Conservation (phyloP, 1,139 yeast species). For the Zygosaccharomyces sapae region DNA sequence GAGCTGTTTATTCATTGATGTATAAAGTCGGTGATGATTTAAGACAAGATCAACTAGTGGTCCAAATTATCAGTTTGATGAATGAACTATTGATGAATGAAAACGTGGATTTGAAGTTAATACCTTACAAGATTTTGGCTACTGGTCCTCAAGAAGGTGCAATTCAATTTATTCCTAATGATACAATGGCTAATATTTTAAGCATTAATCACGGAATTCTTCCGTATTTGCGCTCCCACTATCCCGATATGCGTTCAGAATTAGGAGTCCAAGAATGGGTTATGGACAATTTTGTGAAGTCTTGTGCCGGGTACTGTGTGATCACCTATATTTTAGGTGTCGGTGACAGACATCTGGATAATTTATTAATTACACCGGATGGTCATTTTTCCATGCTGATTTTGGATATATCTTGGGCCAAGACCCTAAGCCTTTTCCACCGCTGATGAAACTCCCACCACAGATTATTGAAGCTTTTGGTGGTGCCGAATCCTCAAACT, state of each 20-base stretch:
- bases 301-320: conserved; percentile 98
- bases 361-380: conserved; percentile 65
- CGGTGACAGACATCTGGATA: conserved; percentile 95
- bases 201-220: conserved; percentile 71
- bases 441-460: conserved; percentile 94
- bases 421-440: conserved; percentile 98
- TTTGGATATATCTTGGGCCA: conserved; percentile 94
- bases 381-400: conserved; percentile 96
- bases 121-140: conserved; percentile 87
- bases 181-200: conserved; percentile 78
- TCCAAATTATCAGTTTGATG: conserved; percentile 88
- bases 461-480: conserved; percentile 99
- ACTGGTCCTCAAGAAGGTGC: conserved; percentile 90
- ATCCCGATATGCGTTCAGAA: conserved; percentile 54
- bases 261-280: conserved; percentile 69
- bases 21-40: conserved; percentile 95
- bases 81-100: conserved; percentile 84
- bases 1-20: conserved; percentile 64
- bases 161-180: conserved; percentile 88
- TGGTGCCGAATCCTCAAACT: conserved; percentile 80
- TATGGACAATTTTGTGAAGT: conserved; percentile 91
- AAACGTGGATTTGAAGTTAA: conserved; percentile 78
- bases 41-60: conserved; percentile 92
- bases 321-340: conserved; percentile 92
- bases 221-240: conserved; percentile 62